A percentile compares a stretch with the other conserved stretches of the same genome.
phyloP scores from a whole-genome alignment of 768 basidiomycete species.

The Boletus tomentosulus region DNA sequence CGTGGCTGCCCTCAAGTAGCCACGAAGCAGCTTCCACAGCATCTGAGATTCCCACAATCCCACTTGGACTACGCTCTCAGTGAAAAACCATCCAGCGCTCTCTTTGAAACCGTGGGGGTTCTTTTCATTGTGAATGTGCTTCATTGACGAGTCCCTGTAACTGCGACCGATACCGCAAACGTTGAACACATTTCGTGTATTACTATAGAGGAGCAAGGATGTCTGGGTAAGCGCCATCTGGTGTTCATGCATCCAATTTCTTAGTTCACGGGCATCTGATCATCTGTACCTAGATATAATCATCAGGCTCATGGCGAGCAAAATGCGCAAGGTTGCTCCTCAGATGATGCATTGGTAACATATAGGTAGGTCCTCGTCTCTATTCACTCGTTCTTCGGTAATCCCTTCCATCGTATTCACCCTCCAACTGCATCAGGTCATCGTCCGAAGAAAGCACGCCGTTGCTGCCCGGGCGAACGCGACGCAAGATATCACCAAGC shows the following conservation, averaged over 20 bases:
- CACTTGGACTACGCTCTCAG: not conserved
- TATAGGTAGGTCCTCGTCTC: not conserved
- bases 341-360: not conserved
- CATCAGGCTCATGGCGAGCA: not conserved
- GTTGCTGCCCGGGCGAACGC: conserved; percentile 5
- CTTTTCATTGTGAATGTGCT: not conserved
- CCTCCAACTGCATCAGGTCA: not conserved
- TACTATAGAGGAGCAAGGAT: not conserved
- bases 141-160: not conserved
- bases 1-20: too few species aligned
- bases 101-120: not conserved
- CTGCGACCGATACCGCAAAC: not conserved
- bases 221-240: not conserved
- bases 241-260: not conserved
- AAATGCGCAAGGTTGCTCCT: not conserved
- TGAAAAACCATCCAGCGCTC: not conserved
- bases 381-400: too few species aligned
- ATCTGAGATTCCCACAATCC: not conserved
- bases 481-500: not conserved
- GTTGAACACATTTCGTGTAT: not conserved
- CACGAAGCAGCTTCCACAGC: not conserved
- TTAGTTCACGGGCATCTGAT: not conserved
- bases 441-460: conserved; percentile 5
- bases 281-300: not conserved
- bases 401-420: not conserved